phyloP scores from a whole-genome alignment of 2,329 filamentous ascomycete species.

The Madurella mycetomatis region DNA sequence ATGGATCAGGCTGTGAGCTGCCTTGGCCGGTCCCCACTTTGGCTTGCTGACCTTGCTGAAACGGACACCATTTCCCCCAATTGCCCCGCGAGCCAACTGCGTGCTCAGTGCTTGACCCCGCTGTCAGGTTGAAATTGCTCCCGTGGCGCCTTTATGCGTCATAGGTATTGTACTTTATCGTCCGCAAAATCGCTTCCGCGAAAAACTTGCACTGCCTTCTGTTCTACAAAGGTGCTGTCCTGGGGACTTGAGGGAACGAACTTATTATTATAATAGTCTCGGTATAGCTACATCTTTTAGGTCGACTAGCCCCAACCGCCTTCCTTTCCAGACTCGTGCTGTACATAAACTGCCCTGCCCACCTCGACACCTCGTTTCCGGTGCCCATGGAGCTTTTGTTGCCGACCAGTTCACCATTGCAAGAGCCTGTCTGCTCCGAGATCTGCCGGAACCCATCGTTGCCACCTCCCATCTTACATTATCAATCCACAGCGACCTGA shows the following conservation, averaged over 20 bases:
- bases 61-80: not conserved
- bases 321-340: not conserved
- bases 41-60: no score
- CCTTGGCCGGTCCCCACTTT: not conserved
- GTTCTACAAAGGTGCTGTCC: no score
- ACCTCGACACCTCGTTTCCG: not conserved
- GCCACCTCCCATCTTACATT: conserved; percentile 19
- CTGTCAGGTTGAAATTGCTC: conserved; percentile 10
- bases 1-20: not conserved
- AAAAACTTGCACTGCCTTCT: not conserved
- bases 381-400: conserved; percentile 27
- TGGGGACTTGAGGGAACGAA: no score
- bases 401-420: conserved; percentile 12
- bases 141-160: conserved; percentile 10
- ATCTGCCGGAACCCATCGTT: conserved; percentile 6
- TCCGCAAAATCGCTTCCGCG: not conserved
- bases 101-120: not conserved
- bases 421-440: conserved; percentile 5
- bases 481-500: conserved; percentile 2
- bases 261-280: no score
- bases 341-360: not conserved
- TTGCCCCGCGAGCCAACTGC: no score
- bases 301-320: no score
- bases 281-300: no score
- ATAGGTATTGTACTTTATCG: not conserved